These are phyloP conservation scores for Neurospora sp. DNA, from an alignment of 495 filamentous ascomycete genomes.

Conservation along the genomic window DNA sequence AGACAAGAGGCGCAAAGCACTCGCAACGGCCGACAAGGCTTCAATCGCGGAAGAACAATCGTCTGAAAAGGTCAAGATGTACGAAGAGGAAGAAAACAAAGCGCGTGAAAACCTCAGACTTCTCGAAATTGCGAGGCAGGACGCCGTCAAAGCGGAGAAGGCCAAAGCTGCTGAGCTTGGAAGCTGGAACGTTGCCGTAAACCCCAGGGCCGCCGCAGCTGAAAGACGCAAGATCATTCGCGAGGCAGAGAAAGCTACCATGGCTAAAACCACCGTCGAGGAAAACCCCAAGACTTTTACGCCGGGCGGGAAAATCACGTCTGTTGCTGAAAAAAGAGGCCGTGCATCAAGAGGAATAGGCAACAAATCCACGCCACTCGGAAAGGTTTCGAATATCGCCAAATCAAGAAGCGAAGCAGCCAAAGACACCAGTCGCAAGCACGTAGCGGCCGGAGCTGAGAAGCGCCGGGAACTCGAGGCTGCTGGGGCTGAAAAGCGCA, in stretches of 20 bases:
- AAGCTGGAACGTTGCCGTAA: not conserved
- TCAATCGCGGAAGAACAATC: not conserved
- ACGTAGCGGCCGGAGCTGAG: not conserved
- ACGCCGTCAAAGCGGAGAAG: not conserved
- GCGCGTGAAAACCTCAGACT: not conserved
- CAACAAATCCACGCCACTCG: not conserved
- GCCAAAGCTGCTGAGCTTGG: not conserved
- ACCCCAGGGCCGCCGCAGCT: not conserved
- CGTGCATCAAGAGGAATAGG: not conserved
- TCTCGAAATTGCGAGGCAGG: not conserved
- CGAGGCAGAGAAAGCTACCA: not conserved
- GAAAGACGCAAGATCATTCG: not conserved
- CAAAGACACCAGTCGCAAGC: not conserved
- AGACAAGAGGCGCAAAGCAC: not conserved
- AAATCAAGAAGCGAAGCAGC: not conserved
- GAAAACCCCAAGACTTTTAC: not conserved
- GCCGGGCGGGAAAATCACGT: not conserved
- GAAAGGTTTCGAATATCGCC: not conserved
- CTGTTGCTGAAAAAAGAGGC: not conserved
- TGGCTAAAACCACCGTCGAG: not conserved
- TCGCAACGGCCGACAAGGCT: not conserved
- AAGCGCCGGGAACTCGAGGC: not conserved
- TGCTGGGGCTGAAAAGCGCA: not conserved
- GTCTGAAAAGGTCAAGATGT: not conserved
- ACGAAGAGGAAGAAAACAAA: not conserved